Base-by-base conservation (phyloP, 331 rosid genomes). In the Quercus tomentella region DNA sequence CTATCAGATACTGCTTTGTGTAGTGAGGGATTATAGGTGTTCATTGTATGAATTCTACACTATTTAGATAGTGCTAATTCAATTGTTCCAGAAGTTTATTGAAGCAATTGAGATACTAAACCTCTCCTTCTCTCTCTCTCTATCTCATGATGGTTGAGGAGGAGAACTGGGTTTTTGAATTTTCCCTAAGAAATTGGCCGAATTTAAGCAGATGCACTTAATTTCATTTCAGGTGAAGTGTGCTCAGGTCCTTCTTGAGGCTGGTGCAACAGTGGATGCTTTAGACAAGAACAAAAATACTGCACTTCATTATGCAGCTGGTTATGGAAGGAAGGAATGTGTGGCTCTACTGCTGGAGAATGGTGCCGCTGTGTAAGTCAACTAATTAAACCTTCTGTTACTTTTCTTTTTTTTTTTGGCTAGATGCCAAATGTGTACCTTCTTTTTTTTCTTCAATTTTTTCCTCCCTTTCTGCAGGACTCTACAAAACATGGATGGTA, bases 291-390 rank as follows among this genome's bases (percentile, higher is more conserved):
- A 96, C 55, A 96, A 96, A 82, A 96, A 96, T 89, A 96, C 99
- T 1, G 99, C 99, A 2, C 97, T 96, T 81, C 99, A 96, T 86
- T 96, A 96, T 45, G 98, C 99, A 18, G 98, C 98, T 26, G 99
- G 99, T 82, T 96, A 96, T 72, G 99, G 99, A 51, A 84, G 98
- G 88, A 90, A 93, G 92, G 97, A 93, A 35, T 96, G 99, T 4
- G 99, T 96, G 72, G 97, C 98, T 18, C 93, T 96, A 56, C 93
- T 96, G 33, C 91, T 96, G 33, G 94, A 91, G 81, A 93, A 88
- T 56, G 98, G 99, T 7, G 97, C 99, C 51, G 98, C 99, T 37
- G 98, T 96, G 99, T 96, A 86, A 88, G 98, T 83, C 45, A 22
- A 23, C 76, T 37, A 25, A 5, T 22, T 54, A 12, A 20, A 12